phyloP scores from a whole-genome alignment of 192 early-diverging fungal species.

The Gamsiella multidivaricata region DNA sequence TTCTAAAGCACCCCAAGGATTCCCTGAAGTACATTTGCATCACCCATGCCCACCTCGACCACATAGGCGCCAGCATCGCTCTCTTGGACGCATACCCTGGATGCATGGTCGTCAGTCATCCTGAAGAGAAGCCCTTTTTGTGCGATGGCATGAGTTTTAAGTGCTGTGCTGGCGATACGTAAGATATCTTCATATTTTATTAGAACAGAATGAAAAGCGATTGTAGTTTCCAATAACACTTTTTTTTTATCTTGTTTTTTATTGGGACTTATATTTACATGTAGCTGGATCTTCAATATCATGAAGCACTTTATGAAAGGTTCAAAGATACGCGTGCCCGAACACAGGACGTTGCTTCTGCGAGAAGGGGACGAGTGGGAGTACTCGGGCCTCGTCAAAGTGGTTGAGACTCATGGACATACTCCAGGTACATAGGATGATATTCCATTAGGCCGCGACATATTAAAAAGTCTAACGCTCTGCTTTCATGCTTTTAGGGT shows the following conservation, averaged over 20 bases:
- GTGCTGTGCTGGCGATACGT: conserved; percentile 16
- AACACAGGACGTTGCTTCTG: conserved; percentile 19
- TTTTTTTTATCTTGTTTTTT: too few relatives aligned
- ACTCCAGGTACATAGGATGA: conserved; percentile 37
- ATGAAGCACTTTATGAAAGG: conserved; percentile 9
- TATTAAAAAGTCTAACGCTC: too few relatives aligned
- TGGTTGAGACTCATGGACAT: conserved; percentile 32
- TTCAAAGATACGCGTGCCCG: conserved; percentile 7
- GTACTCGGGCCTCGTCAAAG: conserved; percentile 14
- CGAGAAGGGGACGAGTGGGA: conserved; percentile 26
- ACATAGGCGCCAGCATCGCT: conserved; percentile 16
- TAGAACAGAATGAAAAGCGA: too few relatives aligned
- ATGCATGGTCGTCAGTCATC: conserved; percentile 14
- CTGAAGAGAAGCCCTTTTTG: conserved; percentile 30
- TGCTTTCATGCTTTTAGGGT: conserved; percentile 12
- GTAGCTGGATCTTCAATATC: conserved; percentile 17
- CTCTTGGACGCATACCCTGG: conserved; percentile 19
- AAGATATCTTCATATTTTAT: too few relatives aligned
- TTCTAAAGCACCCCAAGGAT: conserved; percentile 24
- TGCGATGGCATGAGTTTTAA: conserved; percentile 25
- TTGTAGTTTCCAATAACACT: too few relatives aligned
- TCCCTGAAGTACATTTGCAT: conserved; percentile 36
- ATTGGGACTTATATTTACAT: background rate
- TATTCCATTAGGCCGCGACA: background rate
- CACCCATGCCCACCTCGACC: conserved; percentile 43